phyloP scores from a whole-genome alignment of 805 yeast genomes.

The Isabelozyma gotoi region DNA sequence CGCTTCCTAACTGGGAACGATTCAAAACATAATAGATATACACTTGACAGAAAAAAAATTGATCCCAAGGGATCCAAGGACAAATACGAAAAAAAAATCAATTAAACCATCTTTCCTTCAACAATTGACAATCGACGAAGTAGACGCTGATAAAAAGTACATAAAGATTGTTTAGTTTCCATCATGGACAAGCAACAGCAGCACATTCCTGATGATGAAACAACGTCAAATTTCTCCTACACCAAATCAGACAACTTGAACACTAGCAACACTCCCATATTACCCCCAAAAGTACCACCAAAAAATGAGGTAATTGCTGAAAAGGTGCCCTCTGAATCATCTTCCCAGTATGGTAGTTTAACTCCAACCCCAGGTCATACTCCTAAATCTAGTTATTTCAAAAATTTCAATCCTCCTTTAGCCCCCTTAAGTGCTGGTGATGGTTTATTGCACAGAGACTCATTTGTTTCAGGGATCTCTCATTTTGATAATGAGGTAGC shows the following conservation, averaged over 20 bases:
- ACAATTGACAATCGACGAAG: too few relatives aligned
- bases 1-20: constrained; percentile 10
- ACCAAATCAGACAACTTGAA: constrained; percentile 8
- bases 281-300: too few relatives aligned
- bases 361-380: neutral
- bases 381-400: constrained; percentile 1
- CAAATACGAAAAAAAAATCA: neutral
- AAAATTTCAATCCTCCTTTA: constrained; percentile 8
- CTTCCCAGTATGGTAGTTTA: neutral
- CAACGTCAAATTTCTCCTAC: constrained; percentile 8
- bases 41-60: neutral
- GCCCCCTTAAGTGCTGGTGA: neutral
- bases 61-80: neutral
- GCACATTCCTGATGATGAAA: neutral
- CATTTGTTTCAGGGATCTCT: constrained; percentile 18
- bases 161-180: too few relatives aligned
- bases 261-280: neutral
- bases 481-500: constrained; percentile 15
- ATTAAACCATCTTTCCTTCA: too few relatives aligned
- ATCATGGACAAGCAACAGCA: neutral
- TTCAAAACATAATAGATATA: too few relatives aligned
- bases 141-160: too few relatives aligned
- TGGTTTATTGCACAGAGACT: constrained; percentile 10
- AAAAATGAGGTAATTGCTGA: neutral
- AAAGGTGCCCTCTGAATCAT: neutral